A percentile compares a stretch with the other conserved stretches of the same genome.
phyloP scores from a whole-genome alignment of 1,284 basidiomycete genomes.

The Pseudozyma sp. region DNA sequence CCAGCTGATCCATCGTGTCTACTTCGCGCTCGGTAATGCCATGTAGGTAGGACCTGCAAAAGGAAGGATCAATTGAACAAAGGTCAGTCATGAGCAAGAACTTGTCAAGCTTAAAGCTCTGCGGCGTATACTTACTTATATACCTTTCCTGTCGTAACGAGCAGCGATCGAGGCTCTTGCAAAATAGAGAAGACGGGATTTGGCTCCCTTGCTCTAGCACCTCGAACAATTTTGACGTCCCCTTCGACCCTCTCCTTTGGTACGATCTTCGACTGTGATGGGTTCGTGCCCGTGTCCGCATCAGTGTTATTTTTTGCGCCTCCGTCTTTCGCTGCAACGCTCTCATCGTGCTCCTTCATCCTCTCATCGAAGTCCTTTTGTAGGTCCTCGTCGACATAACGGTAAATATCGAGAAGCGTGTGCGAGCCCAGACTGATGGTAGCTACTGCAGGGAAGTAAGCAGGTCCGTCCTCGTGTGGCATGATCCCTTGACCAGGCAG shows the following conservation, averaged over 20 bases:
- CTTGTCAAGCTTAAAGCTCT: background rate
- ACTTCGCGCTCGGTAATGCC: constrained; percentile 71
- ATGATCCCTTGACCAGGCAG: constrained; percentile 86
- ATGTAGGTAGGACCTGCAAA: constrained; percentile 62
- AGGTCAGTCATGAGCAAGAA: background rate
- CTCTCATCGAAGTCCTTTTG: constrained; percentile 41
- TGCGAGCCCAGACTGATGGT: constrained; percentile 88
- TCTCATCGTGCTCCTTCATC: constrained; percentile 39
- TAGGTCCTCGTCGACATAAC: constrained; percentile 71
- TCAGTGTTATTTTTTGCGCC: background rate
- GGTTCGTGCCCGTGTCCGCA: background rate
- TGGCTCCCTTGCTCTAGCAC: constrained; percentile 51
- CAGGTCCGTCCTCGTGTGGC: constrained; percentile 90
- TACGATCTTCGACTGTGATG: constrained; percentile 26
- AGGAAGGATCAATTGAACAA: background rate
- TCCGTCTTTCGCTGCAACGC: background rate
- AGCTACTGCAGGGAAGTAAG: constrained; percentile 87
- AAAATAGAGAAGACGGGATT: constrained; percentile 62
- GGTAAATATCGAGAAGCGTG: constrained; percentile 85
- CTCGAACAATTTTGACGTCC: constrained; percentile 49
- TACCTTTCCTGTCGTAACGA: constrained; percentile 59
- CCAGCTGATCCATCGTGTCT: constrained; percentile 45
- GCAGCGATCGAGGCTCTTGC: constrained; percentile 64
- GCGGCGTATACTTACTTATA: constrained; percentile 47
- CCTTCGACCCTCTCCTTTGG: constrained; percentile 44